Conservation (phyloP, 2,329 filamentous ascomycete genomes). For the Penicillium vulpinum region DNA sequence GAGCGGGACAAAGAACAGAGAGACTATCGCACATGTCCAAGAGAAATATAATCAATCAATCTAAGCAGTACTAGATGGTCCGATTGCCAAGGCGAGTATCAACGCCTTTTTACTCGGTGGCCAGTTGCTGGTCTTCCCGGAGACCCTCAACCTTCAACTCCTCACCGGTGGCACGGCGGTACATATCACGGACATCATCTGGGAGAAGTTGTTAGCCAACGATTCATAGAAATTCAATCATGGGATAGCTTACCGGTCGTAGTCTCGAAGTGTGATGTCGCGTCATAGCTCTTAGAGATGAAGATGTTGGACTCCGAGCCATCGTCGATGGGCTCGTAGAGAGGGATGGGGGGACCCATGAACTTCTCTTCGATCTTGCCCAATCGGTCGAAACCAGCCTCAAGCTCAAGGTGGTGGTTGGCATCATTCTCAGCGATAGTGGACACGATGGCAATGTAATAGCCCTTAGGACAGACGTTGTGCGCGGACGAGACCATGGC, state of each 20-base stretch:
- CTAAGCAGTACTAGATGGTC: conserved; percentile 32
- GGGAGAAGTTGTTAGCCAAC: conserved; percentile 22
- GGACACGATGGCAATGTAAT: conserved; percentile 97
- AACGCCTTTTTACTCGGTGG: conserved; percentile 35
- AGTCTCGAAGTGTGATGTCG: conserved; percentile 96
- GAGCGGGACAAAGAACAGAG: conserved; percentile 13
- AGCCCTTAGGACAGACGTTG: conserved; percentile 98
- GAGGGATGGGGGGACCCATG: conserved; percentile 86
- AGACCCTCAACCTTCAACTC: conserved; percentile 86
- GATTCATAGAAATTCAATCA: not conserved
- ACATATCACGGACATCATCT: conserved; percentile 95
- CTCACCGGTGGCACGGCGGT: conserved; percentile 76
- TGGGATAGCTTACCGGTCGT: conserved; percentile 57
- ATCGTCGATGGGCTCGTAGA: conserved; percentile 86
- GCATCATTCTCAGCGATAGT: conserved; percentile 89
- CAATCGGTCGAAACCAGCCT: conserved; percentile 86
- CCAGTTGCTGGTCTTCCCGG: conserved; percentile 63
- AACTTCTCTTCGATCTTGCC: conserved; percentile 96
- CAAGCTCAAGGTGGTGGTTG: conserved; percentile 94
- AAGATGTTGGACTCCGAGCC: conserved; percentile 88
- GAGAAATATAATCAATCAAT: conserved; percentile 32
- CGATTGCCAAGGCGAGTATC: conserved; percentile 11
- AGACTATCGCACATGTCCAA: conserved; percentile 28
- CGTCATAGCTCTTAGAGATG: conserved; percentile 98
- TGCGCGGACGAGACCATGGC: conserved; percentile 93